Conservation (phyloP, 2,329 filamentous ascomycete genomes). For the Metarhizium anisopliae region DNA sequence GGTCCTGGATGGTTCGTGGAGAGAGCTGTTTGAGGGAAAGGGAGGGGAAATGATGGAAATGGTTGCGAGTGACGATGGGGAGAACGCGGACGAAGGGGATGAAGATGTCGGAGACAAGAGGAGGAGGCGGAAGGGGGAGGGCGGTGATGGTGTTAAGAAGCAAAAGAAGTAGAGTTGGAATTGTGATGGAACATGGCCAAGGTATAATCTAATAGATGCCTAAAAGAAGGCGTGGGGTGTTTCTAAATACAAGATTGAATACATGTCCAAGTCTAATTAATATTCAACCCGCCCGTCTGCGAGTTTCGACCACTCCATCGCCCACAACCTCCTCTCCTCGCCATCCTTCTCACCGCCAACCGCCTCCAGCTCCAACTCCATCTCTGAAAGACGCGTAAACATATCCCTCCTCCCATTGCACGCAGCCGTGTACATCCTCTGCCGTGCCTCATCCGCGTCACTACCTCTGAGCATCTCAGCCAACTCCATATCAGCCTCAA, state of each 20-base stretch:
- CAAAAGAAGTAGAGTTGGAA: constrained; percentile 12
- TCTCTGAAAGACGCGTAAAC: constrained; percentile 20
- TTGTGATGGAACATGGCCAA: not conserved
- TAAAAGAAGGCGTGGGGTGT: not conserved
- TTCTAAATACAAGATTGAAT: not conserved
- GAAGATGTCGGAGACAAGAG: constrained; percentile 11
- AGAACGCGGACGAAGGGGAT: constrained; percentile 21
- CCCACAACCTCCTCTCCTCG: constrained; percentile 19
- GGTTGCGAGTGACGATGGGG: constrained; percentile 23
- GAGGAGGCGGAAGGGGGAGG: constrained; percentile 11
- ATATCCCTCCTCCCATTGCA: constrained; percentile 15
- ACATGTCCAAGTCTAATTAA: constrained; percentile 8
- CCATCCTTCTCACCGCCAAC: constrained; percentile 5
- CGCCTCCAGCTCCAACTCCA: constrained; percentile 17
- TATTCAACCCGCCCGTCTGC: constrained; percentile 15
- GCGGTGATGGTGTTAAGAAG: constrained; percentile 13
- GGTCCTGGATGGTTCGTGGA: constrained; percentile 53
- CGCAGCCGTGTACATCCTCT: constrained; percentile 18
- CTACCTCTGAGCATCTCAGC: constrained; percentile 14
- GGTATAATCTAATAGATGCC: not conserved
- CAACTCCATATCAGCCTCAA: constrained; percentile 19
- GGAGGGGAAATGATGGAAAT: constrained; percentile 31
- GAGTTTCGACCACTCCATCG: constrained; percentile 25
- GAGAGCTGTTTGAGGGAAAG: constrained; percentile 31
- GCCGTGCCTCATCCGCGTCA: constrained; percentile 14